phyloP scores from a whole-genome alignment of 139 green algal species.

The Tetradesmus lagerheimii region DNA sequence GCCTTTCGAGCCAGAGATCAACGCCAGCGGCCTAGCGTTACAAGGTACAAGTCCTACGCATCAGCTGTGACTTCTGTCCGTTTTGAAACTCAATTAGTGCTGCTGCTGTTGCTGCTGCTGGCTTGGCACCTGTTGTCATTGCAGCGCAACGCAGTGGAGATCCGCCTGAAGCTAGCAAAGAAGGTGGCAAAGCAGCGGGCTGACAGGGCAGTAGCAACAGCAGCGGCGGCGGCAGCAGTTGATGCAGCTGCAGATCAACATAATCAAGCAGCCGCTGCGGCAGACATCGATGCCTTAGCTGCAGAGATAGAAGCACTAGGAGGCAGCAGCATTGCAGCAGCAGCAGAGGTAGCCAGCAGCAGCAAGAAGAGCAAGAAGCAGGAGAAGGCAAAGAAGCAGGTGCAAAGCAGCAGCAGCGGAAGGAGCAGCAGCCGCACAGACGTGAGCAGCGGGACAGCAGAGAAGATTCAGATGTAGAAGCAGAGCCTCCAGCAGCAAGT shows the following conservation, averaged over 20 bases:
- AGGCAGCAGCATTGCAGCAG: background rate
- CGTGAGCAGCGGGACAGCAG: background rate
- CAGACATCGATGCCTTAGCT: background rate
- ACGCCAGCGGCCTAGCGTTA: too few relatives aligned
- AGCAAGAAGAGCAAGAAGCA: background rate
- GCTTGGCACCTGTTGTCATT: background rate
- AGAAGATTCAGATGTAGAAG: background rate
- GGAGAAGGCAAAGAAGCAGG: background rate
- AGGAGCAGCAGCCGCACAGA: background rate
- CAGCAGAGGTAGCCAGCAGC: background rate
- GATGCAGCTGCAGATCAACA: background rate
- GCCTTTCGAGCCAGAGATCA: too few relatives aligned
- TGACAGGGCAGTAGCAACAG: background rate
- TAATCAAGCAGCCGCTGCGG: background rate
- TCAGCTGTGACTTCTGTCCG: too few relatives aligned
- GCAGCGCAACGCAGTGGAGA: too few relatives aligned
- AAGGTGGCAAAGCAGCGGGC: too few relatives aligned
- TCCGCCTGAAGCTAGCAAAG: constrained; percentile 11
- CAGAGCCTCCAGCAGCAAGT: background rate
- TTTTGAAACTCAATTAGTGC: too few relatives aligned
- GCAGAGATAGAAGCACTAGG: constrained; percentile 25
- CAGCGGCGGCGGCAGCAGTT: background rate
- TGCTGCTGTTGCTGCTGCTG: too few relatives aligned
- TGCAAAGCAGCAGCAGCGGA: constrained; percentile 3
- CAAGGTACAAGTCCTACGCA: too few relatives aligned